These are phyloP conservation scores for Diaporthe amygdali DNA, from an alignment of 2,329 filamentous ascomycete species.

Conservation along the genomic window DNA sequence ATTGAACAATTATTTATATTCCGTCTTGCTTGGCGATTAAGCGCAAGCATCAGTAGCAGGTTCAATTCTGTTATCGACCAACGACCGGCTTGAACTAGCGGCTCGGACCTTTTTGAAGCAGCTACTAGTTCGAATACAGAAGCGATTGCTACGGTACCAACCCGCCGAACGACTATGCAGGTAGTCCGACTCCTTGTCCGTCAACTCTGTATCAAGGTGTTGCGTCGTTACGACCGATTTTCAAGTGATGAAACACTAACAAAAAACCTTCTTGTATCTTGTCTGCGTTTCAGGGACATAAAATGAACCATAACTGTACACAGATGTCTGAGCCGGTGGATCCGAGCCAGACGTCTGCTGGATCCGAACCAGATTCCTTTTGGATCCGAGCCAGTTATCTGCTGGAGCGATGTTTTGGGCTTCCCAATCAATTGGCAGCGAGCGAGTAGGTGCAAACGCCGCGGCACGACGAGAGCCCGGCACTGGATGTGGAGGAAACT, in stretches of 20 bases:
- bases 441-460: background rate
- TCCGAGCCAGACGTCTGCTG: slow-evolving; percentile 12
- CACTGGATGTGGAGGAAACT: background rate
- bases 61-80: background rate
- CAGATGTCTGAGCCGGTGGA: background rate
- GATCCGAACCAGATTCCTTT: slow-evolving; percentile 13
- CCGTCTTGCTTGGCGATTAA: slow-evolving; percentile 1
- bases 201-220: slow-evolving; percentile 10
- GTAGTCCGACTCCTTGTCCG: background rate
- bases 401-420: background rate
- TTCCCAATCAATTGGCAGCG: background rate
- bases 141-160: slow-evolving; percentile 4
- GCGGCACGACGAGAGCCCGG: background rate
- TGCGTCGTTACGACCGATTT: background rate
- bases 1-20: background rate
- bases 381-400: background rate
- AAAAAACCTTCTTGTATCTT: background rate
- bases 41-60: background rate
- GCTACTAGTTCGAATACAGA: background rate
- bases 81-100: background rate
- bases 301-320: background rate
- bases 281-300: background rate
- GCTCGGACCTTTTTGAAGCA: slow-evolving; percentile 11
- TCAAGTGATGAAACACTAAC: background rate
- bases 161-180: slow-evolving; percentile 1